A percentile compares a stretch with the other conserved stretches of the same genome.
These are phyloP conservation scores for Furcasterigmium furcatum DNA, from an alignment of 2,329 filamentous ascomycete species.

Conservation along the genomic window DNA sequence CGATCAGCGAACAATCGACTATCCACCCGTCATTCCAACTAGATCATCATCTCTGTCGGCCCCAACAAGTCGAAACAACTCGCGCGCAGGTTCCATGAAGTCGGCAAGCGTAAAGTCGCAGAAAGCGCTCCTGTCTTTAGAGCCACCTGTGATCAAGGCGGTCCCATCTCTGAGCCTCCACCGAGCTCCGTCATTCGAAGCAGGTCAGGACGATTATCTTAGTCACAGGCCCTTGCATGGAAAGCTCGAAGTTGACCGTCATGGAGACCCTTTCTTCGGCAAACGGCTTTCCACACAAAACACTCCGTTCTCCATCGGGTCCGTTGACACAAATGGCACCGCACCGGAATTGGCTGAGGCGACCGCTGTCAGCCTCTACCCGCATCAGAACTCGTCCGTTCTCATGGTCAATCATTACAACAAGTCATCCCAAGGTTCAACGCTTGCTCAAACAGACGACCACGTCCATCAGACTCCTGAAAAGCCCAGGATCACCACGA, in stretches of 20 bases:
- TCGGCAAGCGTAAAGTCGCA: constrained; percentile 57
- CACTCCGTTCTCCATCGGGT: constrained; percentile 60
- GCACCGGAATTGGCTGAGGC: constrained; percentile 62
- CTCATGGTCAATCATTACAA: constrained; percentile 56
- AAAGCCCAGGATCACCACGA: constrained; percentile 33
- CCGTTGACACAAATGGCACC: constrained; percentile 60
- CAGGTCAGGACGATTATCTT: constrained; percentile 24
- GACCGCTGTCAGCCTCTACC: constrained; percentile 57
- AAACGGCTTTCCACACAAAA: constrained; percentile 52
- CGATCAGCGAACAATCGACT: constrained; percentile 57
- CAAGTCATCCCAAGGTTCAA: constrained; percentile 44
- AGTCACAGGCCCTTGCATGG: constrained; percentile 17
- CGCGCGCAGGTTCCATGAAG: constrained; percentile 53
- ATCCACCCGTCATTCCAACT: constrained; percentile 52
- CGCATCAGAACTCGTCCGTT: constrained; percentile 63
- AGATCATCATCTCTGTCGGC: constrained; percentile 61
- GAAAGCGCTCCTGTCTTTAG: constrained; percentile 30
- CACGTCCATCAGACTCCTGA: constrained; percentile 17
- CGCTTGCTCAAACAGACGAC: constrained; percentile 23
- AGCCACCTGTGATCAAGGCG: constrained; percentile 17
- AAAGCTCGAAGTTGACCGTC: constrained; percentile 41
- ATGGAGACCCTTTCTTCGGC: constrained; percentile 51
- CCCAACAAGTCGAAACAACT: constrained; percentile 56
- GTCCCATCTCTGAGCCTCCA: constrained; percentile 22
- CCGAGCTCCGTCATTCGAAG: constrained; percentile 28